phyloP scores from a whole-genome alignment of 108 stramenopile species.

The Conticribra guillardii region DNA sequence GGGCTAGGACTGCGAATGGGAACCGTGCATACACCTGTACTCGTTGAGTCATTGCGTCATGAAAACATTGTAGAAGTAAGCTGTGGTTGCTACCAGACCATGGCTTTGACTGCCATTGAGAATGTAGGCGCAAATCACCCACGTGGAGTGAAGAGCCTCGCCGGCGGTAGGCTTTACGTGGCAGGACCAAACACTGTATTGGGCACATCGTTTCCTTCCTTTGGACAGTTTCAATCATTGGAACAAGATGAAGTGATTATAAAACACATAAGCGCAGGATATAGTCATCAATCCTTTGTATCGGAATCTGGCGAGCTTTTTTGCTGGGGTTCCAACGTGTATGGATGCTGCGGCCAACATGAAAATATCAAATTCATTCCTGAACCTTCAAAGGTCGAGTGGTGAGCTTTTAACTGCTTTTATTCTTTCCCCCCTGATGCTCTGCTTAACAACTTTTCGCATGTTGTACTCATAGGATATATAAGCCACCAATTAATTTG shows the following conservation, averaged over 20 bases:
- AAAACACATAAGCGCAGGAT: conserved; percentile 61
- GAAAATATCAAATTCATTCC: conserved; percentile 27
- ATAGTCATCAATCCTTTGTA: conserved; percentile 48
- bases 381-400: conserved; percentile 34
- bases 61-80: conserved; percentile 48
- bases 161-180: conserved; percentile 53
- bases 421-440: background rate
- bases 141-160: conserved; percentile 8
- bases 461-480: conserved; percentile 31
- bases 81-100: conserved; percentile 59
- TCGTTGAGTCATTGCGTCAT: conserved; percentile 41
- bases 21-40: conserved; percentile 33
- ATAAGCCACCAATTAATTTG: conserved; percentile 37
- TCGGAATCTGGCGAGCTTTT: conserved; percentile 67
- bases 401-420: background rate
- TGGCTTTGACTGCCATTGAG: conserved; percentile 37
- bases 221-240: conserved; percentile 17
- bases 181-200: conserved; percentile 61
- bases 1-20: conserved; percentile 52
- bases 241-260: conserved; percentile 15
- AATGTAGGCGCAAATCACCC: conserved; percentile 28
- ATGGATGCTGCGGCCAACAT: conserved; percentile 67
- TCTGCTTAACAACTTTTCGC: background rate
- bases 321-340: conserved; percentile 63
- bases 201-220: conserved; percentile 36